A percentile compares a stretch with the other conserved stretches of the same genome.
Evolutionary conservation across 352 stramenopile species (phyloP).

Genomic region (Plasmopara halstedii): DNA sequence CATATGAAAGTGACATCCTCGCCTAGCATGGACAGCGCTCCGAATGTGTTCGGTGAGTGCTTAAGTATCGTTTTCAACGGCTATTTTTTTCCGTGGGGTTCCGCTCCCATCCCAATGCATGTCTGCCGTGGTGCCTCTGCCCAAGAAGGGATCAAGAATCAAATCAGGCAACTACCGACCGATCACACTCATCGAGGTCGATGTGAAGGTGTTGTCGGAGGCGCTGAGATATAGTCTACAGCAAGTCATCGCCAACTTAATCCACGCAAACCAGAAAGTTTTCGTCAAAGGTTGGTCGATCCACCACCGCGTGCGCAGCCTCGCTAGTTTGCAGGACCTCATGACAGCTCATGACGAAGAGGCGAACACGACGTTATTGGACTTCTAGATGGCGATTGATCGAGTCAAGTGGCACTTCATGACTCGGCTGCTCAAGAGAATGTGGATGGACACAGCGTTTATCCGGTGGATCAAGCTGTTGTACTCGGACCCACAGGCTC

Average conservation of each 20-base stretch:
- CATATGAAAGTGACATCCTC: neutral
- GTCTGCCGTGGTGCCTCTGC: neutral
- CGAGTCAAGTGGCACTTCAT: neutral
- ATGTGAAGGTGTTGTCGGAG: neutral
- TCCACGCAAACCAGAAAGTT: neutral
- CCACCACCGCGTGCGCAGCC: neutral
- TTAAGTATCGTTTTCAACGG: neutral
- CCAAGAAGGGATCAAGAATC: neutral
- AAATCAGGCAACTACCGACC: neutral
- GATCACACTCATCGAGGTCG: neutral
- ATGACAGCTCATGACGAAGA: neutral
- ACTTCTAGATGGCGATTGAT: neutral
- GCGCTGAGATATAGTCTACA: neutral
- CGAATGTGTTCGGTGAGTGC: neutral
- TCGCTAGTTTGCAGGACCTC: neutral
- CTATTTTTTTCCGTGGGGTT: neutral
- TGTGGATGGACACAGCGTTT: neutral
- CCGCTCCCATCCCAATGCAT: neutral
- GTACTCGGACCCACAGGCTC: neutral
- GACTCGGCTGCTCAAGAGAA: neutral
- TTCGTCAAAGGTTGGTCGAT: neutral
- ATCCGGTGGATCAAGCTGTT: neutral
- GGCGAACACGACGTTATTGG: neutral
- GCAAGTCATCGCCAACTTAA: neutral
- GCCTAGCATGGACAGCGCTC: neutral